A percentile compares a stretch with the other conserved stretches of the same genome.
Conservation (phyloP, 2,329 filamentous ascomycete genomes). For the Monilinia aucupariae region DNA sequence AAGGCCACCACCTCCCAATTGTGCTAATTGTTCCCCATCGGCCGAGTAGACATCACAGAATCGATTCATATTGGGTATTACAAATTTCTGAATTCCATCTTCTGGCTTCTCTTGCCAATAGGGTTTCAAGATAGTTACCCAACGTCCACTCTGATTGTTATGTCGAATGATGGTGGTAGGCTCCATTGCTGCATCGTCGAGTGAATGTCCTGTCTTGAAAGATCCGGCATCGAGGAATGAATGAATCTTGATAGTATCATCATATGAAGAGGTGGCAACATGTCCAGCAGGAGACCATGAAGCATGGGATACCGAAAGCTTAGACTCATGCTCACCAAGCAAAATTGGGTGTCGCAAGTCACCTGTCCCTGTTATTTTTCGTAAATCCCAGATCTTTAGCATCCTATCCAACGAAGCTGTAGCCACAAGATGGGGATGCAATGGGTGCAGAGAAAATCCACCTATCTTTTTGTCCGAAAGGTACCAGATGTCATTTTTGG, state of each 20-base stretch:
- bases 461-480: slow-evolving; percentile 92
- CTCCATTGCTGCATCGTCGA: slow-evolving; percentile 59
- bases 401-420: slow-evolving; percentile 88
- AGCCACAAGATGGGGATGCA: slow-evolving; percentile 74
- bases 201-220: slow-evolving; percentile 54
- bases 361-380: slow-evolving; percentile 65
- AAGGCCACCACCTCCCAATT: slow-evolving; percentile 71
- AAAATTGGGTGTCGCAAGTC: slow-evolving; percentile 59
- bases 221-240: slow-evolving; percentile 59
- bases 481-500: slow-evolving; percentile 61
- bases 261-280: slow-evolving; percentile 87
- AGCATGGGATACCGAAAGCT: slow-evolving; percentile 85
- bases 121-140: slow-evolving; percentile 77
- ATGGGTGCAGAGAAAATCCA: slow-evolving; percentile 79
- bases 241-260: slow-evolving; percentile 92
- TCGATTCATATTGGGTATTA: slow-evolving; percentile 94
- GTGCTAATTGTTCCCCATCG: slow-evolving; percentile 79
- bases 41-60: slow-evolving; percentile 88
- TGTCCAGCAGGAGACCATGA: slow-evolving; percentile 83
- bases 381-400: slow-evolving; percentile 86
- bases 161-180: slow-evolving; percentile 68
- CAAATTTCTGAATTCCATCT: slow-evolving; percentile 80
- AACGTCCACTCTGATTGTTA: slow-evolving; percentile 93
- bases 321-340: slow-evolving; percentile 74
- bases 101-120: slow-evolving; percentile 82